Evolutionary conservation across 352 stramenopile genomes (phyloP).

Genomic region (Globisporangium iwayamae): DNA sequence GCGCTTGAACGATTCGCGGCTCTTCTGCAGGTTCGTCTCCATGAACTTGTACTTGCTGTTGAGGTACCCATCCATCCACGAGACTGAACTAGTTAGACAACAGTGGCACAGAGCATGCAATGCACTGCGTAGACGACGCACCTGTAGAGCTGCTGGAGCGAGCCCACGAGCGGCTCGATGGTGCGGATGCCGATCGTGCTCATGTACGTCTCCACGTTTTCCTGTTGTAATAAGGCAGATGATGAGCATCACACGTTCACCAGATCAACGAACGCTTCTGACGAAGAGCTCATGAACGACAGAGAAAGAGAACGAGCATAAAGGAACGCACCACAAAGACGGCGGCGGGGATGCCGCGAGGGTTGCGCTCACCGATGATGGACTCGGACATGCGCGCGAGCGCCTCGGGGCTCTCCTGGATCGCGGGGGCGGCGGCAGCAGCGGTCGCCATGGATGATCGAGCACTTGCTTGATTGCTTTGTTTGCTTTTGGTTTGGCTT

Average conservation of each 20-base stretch:
- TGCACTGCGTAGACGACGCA: constrained; percentile 9
- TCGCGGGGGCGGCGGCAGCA: constrained; percentile 22
- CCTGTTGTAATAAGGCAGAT: constrained; percentile 24
- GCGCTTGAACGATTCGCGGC: constrained; percentile 81
- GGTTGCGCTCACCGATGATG: constrained; percentile 80
- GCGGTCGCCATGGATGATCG: constrained; percentile 27
- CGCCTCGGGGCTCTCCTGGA: constrained; percentile 66
- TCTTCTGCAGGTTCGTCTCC: constrained; percentile 86
- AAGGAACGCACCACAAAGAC: constrained; percentile 63
- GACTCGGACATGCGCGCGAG: constrained; percentile 60
- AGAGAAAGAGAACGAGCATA: constrained; percentile 4
- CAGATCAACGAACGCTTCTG: background rate
- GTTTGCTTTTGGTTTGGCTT: constrained; percentile 2
- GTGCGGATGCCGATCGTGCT: constrained; percentile 39
- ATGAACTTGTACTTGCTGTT: constrained; percentile 89
- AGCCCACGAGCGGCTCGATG: constrained; percentile 76
- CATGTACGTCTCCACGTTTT: constrained; percentile 75
- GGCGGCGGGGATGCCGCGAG: constrained; percentile 70
- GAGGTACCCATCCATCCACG: no score
- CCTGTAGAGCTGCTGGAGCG: constrained; percentile 83
- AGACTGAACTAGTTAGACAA: no score
- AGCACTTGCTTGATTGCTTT: constrained; percentile 11
- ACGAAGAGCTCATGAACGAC: background rate
- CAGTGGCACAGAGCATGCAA: background rate
- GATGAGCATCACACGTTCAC: background rate